phyloP scores from a whole-genome alignment of 768 basidiomycete species.

The Psilocybe cubensis region DNA sequence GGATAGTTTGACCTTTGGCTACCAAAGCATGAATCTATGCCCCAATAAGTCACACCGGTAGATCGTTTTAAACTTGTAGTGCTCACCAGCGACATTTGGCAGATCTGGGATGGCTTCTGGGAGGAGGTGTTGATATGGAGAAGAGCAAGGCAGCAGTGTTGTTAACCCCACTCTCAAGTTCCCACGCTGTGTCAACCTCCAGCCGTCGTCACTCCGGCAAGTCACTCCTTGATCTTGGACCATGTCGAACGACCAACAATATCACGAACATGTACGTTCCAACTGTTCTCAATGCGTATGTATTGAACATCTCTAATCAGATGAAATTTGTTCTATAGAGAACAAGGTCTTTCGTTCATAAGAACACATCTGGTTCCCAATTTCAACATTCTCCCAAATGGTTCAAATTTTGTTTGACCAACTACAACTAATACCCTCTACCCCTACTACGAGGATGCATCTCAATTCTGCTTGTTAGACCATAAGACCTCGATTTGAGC shows the following conservation, averaged over 20 bases:
- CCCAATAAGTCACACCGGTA: background rate
- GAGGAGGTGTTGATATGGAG: constrained; percentile 4
- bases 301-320: background rate
- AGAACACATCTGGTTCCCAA: too few relatives aligned
- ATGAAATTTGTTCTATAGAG: background rate
- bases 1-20: constrained; percentile 73
- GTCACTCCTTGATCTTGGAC: background rate
- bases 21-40: constrained; percentile 83
- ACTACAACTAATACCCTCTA: too few relatives aligned
- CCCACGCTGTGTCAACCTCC: constrained; percentile 6
- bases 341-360: background rate
- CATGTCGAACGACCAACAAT: too few relatives aligned
- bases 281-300: background rate
- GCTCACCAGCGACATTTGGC: constrained; percentile 13
- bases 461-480: too few relatives aligned
- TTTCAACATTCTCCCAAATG: too few relatives aligned
- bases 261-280: too few relatives aligned
- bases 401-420: too few relatives aligned
- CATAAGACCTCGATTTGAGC: too few relatives aligned
- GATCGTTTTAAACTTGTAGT: background rate
- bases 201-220: background rate
- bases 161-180: background rate
- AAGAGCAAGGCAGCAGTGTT: background rate
- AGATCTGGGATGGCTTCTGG: background rate
- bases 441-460: too few relatives aligned